Base-by-base conservation (phyloP, 371 early-diverging fungal genomes). In the Mortierella sp. region DNA sequence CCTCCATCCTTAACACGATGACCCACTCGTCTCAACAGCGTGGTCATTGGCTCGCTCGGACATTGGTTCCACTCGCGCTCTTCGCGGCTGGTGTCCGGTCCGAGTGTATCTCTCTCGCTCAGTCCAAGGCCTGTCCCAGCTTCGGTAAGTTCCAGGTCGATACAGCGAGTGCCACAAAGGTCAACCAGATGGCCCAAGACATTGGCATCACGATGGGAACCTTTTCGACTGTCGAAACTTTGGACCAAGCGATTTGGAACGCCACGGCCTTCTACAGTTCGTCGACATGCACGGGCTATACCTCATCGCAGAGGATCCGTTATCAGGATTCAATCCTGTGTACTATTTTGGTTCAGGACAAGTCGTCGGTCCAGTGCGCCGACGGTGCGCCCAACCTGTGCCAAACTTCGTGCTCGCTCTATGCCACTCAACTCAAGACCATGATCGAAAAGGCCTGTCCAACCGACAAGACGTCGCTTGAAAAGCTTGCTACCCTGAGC, bases 251-350 rank as follows among this genome's bases (percentile, higher is more conserved):
- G 4, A 23, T 69, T 34, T 6, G 23, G 10, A 23, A 6, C 18
- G 46, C 70, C 5, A 54, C 58, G 0, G 64, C 21, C 23, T 67
- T 69, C 41, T n/a, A 48, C 24, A 30, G 58, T 16, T 31, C 64
- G 0, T 18, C 46, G 0, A 21, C 58, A 8, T 76, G 76, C 30
- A 24, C 47, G 1, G 65, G 54, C 24, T 61, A 57, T 53, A 58
- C 0, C 38, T 6, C 58, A 12, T 18, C 66, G 0, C 13, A 28
- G 0, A 58, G 24, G 16, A 34, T 76, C 54, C 66, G 57, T 6
- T 76, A 76, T 52, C 76, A 76, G 47, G 49, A 51, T 46, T 54
- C 66, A 2, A 5, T 69, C 8, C 42, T 65, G 28, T 76, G 76
- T 54, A 12, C 54, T 26, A 10, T 68, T 18, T 31, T 54, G 3